A percentile compares a stretch with the other conserved stretches of the same genome.
These are phyloP conservation scores for Rosa rugosa DNA, from an alignment of 306 rosid genomes.

Conservation along the genomic window DNA sequence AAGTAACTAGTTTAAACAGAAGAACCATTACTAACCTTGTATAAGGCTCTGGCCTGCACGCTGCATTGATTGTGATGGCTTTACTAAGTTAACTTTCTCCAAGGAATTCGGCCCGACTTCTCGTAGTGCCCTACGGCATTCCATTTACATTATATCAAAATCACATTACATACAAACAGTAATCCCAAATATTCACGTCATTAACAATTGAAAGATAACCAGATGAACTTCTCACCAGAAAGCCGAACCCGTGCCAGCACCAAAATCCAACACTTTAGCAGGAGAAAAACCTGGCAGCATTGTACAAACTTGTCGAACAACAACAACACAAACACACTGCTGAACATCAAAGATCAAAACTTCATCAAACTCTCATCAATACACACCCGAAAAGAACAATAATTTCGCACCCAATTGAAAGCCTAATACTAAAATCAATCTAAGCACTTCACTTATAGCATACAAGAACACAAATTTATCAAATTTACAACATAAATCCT, in stretches of 20 bases:
- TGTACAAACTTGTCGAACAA: constrained; percentile 54
- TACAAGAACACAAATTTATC: not conserved
- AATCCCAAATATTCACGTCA: not conserved
- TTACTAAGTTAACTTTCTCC: too few relatives aligned
- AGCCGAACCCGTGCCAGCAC: constrained; percentile 95
- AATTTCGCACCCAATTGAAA: not conserved
- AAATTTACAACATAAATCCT: not conserved
- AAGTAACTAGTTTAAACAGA: constrained; percentile 1
- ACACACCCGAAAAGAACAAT: constrained; percentile 10
- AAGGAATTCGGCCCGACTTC: constrained; percentile 89
- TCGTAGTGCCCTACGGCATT: constrained; percentile 68
- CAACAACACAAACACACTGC: not conserved
- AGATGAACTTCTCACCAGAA: too few relatives aligned
- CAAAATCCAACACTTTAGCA: constrained; percentile 74
- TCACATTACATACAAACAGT: constrained; percentile 9
- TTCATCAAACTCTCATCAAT: constrained; percentile 9
- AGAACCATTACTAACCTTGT: not conserved
- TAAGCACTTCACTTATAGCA: not conserved
- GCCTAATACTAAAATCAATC: not conserved
- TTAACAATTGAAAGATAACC: constrained; percentile 37
- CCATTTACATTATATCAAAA: constrained; percentile 27
- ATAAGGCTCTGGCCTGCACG: too few relatives aligned
- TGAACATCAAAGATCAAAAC: constrained; percentile 11
- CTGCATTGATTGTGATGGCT: too few relatives aligned
- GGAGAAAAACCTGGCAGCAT: constrained; percentile 89